Evolutionary conservation across 2,329 filamentous ascomycete species (phyloP), one percentile per base, ranked within the genome.

Genomic region (Botrytis aclada): DNA sequence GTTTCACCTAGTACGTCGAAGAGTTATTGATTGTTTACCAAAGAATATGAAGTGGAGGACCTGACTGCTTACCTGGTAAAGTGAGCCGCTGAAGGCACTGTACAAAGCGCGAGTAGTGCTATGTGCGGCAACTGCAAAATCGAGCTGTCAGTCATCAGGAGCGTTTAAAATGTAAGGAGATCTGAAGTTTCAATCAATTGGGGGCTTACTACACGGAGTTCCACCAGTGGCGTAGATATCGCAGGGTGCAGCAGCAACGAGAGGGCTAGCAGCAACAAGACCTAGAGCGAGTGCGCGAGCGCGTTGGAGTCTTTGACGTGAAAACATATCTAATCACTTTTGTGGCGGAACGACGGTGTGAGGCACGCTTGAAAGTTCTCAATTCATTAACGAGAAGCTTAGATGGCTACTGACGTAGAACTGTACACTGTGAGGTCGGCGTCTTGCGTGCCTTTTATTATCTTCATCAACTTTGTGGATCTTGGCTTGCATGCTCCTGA

Each of bases 41-140:
- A 58, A 4, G 18, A 22, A 18, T 29, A 29, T 29, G 10, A 56
- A 39, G 10, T 29, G 9, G 20, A 54, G n/a, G 5, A 39, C 8
- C 22, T 34, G 4, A 54, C 16, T 41, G 54, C 51, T 12, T 32
- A 69, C 65, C 76, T 91, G 88, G 80, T 91, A 91, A 1, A 91
- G 85, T 0, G 86, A 69, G 6, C 87, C 86, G 12, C 70, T 82
- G 81, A 82, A 91, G 69, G 83, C 77, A 76, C 81, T 84, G 81
- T 90, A 91, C 10, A 91, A 80, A 25, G 88, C 88, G 6, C 89
- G 86, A 72, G 89, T 91, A n/a, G 88, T 90, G 79, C 87, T 87
- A 78, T 91, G 89, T 0, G 89, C 89, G 0, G 89, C 89, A 18
- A 91, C 82, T 70, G 29, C 1, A 62, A 45, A 14, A 34, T 70